Percentiles rank a stretch among this genome's conserved stretches.
Evolutionary conservation across 257 asterid species (phyloP).

Genomic region (Solanum clarkiae): DNA sequence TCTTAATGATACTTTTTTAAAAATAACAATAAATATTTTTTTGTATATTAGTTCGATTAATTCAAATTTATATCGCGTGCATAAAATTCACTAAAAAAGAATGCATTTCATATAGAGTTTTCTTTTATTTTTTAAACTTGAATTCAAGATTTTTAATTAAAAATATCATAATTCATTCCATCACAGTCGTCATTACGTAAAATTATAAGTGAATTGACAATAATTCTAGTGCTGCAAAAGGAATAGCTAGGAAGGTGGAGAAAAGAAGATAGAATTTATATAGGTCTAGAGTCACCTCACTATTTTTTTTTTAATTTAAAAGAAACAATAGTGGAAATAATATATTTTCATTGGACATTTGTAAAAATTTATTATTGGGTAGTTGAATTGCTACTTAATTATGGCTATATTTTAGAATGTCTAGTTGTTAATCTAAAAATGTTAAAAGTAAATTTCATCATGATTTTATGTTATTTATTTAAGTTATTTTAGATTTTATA

Average conservation of each 20-base stretch:
- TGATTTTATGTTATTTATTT: neutral
- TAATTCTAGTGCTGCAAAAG: neutral
- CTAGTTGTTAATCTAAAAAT: conserved; percentile 18
- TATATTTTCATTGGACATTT: neutral
- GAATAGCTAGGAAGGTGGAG: neutral
- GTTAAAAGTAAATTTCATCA: conserved; percentile 27
- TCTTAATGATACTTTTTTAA: too few relatives aligned
- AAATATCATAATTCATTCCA: neutral
- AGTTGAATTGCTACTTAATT: neutral
- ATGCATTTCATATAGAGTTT: neutral
- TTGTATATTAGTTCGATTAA: neutral
- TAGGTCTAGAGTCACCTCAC: neutral
- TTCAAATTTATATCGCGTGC: neutral
- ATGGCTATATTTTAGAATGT: neutral
- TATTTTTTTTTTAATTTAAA: neutral
- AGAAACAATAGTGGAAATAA: neutral
- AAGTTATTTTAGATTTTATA: neutral
- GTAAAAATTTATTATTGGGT: neutral
- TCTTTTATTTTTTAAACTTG: neutral
- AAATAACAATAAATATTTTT: neutral
- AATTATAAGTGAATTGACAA: neutral
- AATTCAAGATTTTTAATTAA: fast-evolving
- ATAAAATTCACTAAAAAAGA: neutral
- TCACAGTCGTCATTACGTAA: neutral
- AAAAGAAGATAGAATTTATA: neutral